These are phyloP conservation scores for Gaeumannomyces tritici DNA, from an alignment of 2,329 filamentous ascomycete species.

Conservation along the genomic window DNA sequence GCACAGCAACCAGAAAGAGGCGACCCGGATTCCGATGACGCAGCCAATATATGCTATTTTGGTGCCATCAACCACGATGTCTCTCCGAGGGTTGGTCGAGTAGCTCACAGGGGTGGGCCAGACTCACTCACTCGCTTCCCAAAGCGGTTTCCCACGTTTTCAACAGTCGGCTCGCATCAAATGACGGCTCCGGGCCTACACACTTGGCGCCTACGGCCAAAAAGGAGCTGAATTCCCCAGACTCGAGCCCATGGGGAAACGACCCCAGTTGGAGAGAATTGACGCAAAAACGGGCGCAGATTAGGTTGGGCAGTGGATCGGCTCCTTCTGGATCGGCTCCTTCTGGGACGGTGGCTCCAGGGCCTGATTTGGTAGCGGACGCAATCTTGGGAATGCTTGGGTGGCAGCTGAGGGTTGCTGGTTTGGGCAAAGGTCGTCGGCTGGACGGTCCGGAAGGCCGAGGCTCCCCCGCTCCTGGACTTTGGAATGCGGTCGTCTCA, in stretches of 20 bases:
- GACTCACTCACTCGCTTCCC: not conserved
- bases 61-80: too few species aligned
- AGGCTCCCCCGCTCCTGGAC: not conserved
- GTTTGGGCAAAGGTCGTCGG: not conserved
- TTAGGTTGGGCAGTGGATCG: too few species aligned
- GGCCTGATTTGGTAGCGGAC: not conserved
- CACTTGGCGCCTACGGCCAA: not conserved
- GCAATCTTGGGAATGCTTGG: not conserved
- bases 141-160: not conserved
- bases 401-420: not conserved
- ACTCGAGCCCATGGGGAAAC: not conserved
- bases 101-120: not conserved
- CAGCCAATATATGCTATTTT: not conserved
- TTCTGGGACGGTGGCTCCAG: not conserved
- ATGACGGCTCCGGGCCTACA: too few species aligned
- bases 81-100: not conserved
- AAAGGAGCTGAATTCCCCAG: not conserved
- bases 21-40: not conserved
- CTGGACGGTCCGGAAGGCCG: not conserved
- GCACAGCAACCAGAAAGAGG: not conserved
- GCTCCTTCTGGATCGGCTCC: too few species aligned
- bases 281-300: not conserved
- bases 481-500: not conserved
- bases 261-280: not conserved
- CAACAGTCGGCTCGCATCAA: not conserved